Conservation (phyloP, 2,329 filamentous ascomycete species). For the Scedosporium dehoogii region DNA sequence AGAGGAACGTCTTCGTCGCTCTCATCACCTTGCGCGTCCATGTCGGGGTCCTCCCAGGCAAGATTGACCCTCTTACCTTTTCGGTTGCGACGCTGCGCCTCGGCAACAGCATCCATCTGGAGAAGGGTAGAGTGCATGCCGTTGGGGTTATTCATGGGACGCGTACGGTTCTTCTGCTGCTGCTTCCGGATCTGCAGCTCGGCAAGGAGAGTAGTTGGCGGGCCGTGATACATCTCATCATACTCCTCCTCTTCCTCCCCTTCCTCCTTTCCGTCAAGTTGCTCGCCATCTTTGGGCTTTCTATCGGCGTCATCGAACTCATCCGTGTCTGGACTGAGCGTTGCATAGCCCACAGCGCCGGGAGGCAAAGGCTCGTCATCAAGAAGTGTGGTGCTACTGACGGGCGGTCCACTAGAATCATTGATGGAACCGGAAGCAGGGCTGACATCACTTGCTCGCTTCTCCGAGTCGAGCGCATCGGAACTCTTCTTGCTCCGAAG, state of each 20-base stretch:
- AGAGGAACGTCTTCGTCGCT: conserved; percentile 83
- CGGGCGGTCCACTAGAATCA: background rate
- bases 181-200: conserved; percentile 87
- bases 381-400: background rate
- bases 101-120: conserved; percentile 81
- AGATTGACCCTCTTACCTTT: conserved; percentile 69
- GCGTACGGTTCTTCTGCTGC: conserved; percentile 70
- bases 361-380: conserved; percentile 7
- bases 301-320: conserved; percentile 1
- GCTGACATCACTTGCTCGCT: background rate
- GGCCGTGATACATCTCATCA: conserved; percentile 49
- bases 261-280: conserved; percentile 26
- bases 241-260: conserved; percentile 35
- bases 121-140: conserved; percentile 88
- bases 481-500: background rate
- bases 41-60: conserved; percentile 72
- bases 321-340: conserved; percentile 3
- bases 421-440: background rate
- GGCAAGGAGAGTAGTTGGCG: conserved; percentile 82
- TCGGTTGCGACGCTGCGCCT: conserved; percentile 68
- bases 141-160: conserved; percentile 51
- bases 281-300: conserved; percentile 14
- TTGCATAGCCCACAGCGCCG: conserved; percentile 13
- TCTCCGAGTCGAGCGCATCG: background rate
- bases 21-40: conserved; percentile 31